Percentiles rank a stretch among this genome's conserved stretches.
phyloP scores from a whole-genome alignment of 2,329 filamentous ascomycete species.

The Cladorrhinum sp. region DNA sequence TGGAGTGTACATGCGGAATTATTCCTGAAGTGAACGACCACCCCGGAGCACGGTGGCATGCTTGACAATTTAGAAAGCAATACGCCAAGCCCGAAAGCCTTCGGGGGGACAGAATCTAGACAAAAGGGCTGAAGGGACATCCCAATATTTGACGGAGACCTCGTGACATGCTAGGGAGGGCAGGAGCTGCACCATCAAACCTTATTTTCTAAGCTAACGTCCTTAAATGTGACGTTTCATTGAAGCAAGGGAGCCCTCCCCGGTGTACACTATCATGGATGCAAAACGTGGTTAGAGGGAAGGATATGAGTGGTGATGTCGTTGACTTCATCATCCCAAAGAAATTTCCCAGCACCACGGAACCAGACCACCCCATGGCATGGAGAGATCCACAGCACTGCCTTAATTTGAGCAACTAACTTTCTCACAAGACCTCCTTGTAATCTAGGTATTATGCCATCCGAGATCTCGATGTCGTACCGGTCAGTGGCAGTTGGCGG shows the following conservation, averaged over 20 bases:
- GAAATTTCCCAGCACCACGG: neutral
- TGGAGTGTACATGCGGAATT: neutral
- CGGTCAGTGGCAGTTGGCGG: neutral
- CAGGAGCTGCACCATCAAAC: neutral
- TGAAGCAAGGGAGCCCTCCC: neutral
- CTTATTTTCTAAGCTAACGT: neutral
- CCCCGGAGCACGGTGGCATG: neutral
- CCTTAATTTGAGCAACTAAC: neutral
- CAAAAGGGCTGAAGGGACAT: neutral
- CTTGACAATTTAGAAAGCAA: neutral
- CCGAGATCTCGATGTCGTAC: neutral
- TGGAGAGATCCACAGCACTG: neutral
- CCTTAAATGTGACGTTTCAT: neutral
- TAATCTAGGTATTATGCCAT: neutral
- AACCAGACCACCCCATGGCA: no score
- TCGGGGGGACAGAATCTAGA: neutral
- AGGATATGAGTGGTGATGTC: neutral
- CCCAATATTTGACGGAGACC: neutral
- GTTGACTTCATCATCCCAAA: neutral
- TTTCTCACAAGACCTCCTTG: neutral
- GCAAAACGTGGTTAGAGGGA: neutral
- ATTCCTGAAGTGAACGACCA: neutral
- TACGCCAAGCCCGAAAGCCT: neutral
- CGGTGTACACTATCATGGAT: neutral
- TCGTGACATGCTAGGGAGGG: neutral